Evolutionary conservation across 2,329 filamentous ascomycete genomes (phyloP), one percentile per base, ranked within the genome.

Genomic region (Botrytis elliptica): DNA sequence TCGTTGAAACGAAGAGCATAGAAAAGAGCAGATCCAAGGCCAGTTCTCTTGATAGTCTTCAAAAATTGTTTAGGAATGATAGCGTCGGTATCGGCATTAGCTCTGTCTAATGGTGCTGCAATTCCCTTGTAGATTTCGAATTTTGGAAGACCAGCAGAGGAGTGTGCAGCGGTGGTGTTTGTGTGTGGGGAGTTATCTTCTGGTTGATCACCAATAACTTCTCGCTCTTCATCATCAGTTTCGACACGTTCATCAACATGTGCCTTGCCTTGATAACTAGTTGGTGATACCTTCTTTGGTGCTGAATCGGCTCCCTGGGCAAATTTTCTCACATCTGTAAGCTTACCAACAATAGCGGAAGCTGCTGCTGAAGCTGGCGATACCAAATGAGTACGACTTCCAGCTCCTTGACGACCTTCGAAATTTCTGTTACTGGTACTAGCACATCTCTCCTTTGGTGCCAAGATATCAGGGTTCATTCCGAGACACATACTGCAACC

Each of bases 41-140:
- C 96, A 2, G 95, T 97, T 74, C 96, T 93, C 88, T 98, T 98
- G 85, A 98, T 98, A 59, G 96, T 99, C 87, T 98, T 99, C 77
- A 99, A 89, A 86, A 98, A 99, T 83, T 99, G 96, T 85, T 99
- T 99, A 77, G 96, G 96, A 78, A 99, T 99, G 84, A 98, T 98
- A 81, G 95, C 95, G 80, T 99, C 96, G n/a, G 96, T 99, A 85
- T 99, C 96, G 79, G 98, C 91, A 83, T 99, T 99, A 77, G 92
- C 88, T 79, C 92, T 90, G 76, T 97, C 93, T 83, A 99, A 85
- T 3, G 94, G 93, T 18, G 95, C 96, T 1, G 94, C 94, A 77
- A 95, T 91, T 74, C 95, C 96, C 84, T 92, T 95, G 78, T 97
- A 89, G 65, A 90, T 88, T 38, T 89, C 90, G 84, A 98, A 98